Conservation (phyloP, 1,284 basidiomycete species). For the Leccinum ponderosum region DNA sequence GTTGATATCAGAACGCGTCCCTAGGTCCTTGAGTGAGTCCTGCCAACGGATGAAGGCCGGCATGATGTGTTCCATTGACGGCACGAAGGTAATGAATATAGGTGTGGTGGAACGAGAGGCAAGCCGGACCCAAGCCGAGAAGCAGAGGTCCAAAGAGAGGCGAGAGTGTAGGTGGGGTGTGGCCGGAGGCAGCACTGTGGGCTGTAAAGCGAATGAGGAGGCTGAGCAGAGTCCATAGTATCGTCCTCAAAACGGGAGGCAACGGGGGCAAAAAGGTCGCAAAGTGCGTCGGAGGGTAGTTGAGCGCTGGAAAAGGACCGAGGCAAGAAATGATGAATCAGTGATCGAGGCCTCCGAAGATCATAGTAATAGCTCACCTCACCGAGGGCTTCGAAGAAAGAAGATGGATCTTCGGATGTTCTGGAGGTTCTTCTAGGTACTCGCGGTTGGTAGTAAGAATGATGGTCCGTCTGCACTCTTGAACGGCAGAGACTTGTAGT, state of each 20-base stretch:
- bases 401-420: no score
- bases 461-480: no score
- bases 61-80: conserved; percentile 84
- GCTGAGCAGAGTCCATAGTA: conserved; percentile 68
- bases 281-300: conserved; percentile 73
- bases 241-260: conserved; percentile 52
- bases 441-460: no score
- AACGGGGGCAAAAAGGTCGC: conserved; percentile 57
- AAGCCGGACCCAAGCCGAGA: conserved; percentile 74
- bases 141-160: conserved; percentile 83
- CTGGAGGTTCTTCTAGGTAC: no score
- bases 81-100: conserved; percentile 82
- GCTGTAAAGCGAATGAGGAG: conserved; percentile 80
- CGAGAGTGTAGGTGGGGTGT: conserved; percentile 81
- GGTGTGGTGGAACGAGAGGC: conserved; percentile 69
- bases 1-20: conserved; percentile 31
- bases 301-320: conserved; percentile 40
- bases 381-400: no score
- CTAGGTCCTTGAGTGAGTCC: conserved; percentile 47
- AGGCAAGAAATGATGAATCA: conserved; percentile 24
- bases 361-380: no score
- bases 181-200: conserved; percentile 76
- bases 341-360: conserved; percentile 11
- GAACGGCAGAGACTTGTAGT: no score
- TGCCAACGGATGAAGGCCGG: conserved; percentile 84